A percentile compares a stretch with the other conserved stretches of the same genome.
Conservation (phyloP, 768 basidiomycete genomes). For the Porphyrellus cyaneotinctus region DNA sequence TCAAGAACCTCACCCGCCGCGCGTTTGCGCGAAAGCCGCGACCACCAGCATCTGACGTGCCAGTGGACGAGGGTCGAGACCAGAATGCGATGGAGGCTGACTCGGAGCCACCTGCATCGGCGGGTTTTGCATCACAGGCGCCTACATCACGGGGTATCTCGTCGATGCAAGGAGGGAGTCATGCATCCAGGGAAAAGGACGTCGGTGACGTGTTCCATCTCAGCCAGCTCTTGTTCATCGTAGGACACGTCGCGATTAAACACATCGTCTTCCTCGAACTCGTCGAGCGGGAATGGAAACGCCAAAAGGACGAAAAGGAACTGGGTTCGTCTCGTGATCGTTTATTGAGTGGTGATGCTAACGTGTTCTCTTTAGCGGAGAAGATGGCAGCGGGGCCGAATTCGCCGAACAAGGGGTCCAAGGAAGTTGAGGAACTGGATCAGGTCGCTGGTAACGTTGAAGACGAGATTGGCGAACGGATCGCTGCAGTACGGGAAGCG, state of each 20-base stretch:
- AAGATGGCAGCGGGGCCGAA: constrained; percentile 47
- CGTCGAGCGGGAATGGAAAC: constrained; percentile 93
- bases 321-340: constrained; percentile 47
- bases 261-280: constrained; percentile 95
- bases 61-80: constrained; percentile 31
- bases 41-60: constrained; percentile 1
- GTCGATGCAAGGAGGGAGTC: constrained; percentile 1
- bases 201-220: constrained; percentile 82
- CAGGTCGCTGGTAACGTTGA: constrained; percentile 97
- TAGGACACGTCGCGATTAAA: constrained; percentile 96
- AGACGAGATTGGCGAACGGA: constrained; percentile 94
- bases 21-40: constrained; percentile 51
- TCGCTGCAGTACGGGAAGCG: constrained; percentile 76
- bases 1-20: constrained; percentile 73
- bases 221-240: constrained; percentile 90
- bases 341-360: background rate
- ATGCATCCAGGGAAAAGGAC: constrained; percentile 40
- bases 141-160: constrained; percentile 21
- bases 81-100: constrained; percentile 51
- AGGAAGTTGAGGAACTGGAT: constrained; percentile 83
- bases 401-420: constrained; percentile 40
- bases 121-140: constrained; percentile 16
- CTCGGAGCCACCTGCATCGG: constrained; percentile 30
- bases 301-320: constrained; percentile 88
- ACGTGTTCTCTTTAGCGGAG: constrained; percentile 41